Evolutionary conservation across 768 basidiomycete genomes (phyloP).

Genomic region (Tricholoma saponaceum): DNA sequence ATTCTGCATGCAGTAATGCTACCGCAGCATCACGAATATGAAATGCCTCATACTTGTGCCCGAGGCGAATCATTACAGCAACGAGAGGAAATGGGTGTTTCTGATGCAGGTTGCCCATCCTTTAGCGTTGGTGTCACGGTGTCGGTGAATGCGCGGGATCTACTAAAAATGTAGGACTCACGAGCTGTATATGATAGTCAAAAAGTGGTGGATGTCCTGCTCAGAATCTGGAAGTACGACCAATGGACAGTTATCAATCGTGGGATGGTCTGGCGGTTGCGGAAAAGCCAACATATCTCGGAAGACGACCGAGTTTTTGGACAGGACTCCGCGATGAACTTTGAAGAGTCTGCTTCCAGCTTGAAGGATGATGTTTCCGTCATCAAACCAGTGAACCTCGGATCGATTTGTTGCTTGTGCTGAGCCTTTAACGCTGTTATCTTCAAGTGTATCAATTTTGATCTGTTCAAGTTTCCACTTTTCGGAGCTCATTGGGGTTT

Average conservation of each 20-base stretch:
- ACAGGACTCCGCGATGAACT: not conserved
- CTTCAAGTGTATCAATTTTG: no score
- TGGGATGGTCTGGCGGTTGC: not conserved
- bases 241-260: not conserved
- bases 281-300: not conserved
- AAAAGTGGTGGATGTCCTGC: not conserved
- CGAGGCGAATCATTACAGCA: slow-evolving; percentile 14
- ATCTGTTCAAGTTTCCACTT: no score
- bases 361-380: not conserved
- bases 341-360: not conserved
- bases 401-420: not conserved
- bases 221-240: not conserved
- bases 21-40: slow-evolving; percentile 10
- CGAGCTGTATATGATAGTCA: not conserved
- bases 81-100: not conserved
- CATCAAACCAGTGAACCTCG: not conserved
- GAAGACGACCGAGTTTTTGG: not conserved
- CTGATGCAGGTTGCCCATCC: not conserved
- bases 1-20: slow-evolving; percentile 6
- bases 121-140: not conserved
- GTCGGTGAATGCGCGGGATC: not conserved
- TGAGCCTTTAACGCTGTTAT: no score
- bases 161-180: not conserved
- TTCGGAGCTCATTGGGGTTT: no score
- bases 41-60: slow-evolving; percentile 13